Base-by-base conservation (phyloP, 768 basidiomycete species). In the Russula dissimulans region DNA sequence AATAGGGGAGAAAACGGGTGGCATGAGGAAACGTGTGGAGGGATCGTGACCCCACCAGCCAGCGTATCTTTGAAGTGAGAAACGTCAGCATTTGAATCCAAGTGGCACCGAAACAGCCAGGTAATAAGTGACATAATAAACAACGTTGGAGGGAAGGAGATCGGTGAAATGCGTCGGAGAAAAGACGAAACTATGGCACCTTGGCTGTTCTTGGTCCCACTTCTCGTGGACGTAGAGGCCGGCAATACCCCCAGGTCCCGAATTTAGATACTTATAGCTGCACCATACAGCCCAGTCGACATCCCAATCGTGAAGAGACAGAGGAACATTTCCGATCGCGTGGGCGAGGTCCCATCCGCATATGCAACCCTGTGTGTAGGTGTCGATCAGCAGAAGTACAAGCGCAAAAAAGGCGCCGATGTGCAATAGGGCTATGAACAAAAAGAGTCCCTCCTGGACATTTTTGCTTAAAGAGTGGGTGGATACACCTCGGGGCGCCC, bases 281-380 rank as follows among this genome's bases (percentile, higher is more conserved):
- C 97, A 99, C 92, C 95, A 98, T 39, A 95, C 95, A 3, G 95
- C 97, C 70, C 97, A 98, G 72, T 99, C 97, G 66, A 91, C 88
- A 65, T 82, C 77, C 95, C 97, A 99, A 61, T 93, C 89, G 71
- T 95, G 91, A 65, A 99, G 76, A 50, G 81, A 77, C 66, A 95
- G 73, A 41, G 91, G 89, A 39, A 98, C 91, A 72, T 99, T 99
- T 50, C 95, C 97, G 47, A 86, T 81, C 6, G 89, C 95, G 72
- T 99, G 97, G 8, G 97, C 97, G 15, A 97, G 84, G 76, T 99
- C 95, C 84, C 93, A 95, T 43, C 93, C 95, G 68, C 93, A 89
- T 60, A 95, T 83, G 63, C 91, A 94, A 47, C 94, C 93, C 94
- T 95, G 66, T 59, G n/a, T 29, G 45, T 49, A 26, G 14, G 18